These are phyloP conservation scores for Saccharomyces paradoxus DNA, from an alignment of 805 yeast species.

Conservation along the genomic window DNA sequence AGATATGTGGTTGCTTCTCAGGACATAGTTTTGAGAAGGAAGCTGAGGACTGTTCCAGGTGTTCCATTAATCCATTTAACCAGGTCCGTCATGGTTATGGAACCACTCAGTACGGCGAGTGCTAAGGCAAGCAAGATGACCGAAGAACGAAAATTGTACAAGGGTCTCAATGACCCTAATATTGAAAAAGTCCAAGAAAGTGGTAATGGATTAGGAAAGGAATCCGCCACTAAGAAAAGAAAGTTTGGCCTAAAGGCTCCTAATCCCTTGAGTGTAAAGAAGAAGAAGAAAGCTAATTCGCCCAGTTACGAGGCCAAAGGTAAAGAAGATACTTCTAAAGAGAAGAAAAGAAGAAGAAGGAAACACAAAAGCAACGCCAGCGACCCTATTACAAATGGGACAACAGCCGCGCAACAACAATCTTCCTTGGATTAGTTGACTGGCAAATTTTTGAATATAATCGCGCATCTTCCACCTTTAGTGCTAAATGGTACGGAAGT, in stretches of 20 bases:
- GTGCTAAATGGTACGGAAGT: background rate
- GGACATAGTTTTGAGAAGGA: conserved; percentile 57
- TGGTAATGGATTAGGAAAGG: conserved; percentile 31
- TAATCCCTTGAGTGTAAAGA: conserved; percentile 84
- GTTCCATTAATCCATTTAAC: conserved; percentile 82
- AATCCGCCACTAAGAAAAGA: conserved; percentile 47
- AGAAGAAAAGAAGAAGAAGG: conserved; percentile 19
- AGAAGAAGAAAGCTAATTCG: conserved; percentile 40
- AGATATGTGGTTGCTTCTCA: conserved; percentile 87
- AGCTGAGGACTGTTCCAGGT: conserved; percentile 73
- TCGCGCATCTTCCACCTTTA: background rate
- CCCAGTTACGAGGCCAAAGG: background rate
- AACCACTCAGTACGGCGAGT: conserved; percentile 76
- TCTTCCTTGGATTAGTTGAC: background rate
- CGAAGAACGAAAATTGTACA: conserved; percentile 62
- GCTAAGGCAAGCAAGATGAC: conserved; percentile 37
- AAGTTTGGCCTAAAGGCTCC: conserved; percentile 69
- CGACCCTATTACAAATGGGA: background rate
- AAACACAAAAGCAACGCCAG: conserved; percentile 7
- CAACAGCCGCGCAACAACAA: background rate
- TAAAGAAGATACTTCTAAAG: conserved; percentile 4
- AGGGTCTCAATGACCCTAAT: conserved; percentile 67
- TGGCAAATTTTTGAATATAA: background rate
- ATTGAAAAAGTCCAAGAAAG: conserved; percentile 14
- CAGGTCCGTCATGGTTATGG: conserved; percentile 92